Percentiles rank a stretch among this genome's conserved stretches.
Conservation (phyloP, 2,329 filamentous ascomycete genomes). For the Fusarium domesticum region DNA sequence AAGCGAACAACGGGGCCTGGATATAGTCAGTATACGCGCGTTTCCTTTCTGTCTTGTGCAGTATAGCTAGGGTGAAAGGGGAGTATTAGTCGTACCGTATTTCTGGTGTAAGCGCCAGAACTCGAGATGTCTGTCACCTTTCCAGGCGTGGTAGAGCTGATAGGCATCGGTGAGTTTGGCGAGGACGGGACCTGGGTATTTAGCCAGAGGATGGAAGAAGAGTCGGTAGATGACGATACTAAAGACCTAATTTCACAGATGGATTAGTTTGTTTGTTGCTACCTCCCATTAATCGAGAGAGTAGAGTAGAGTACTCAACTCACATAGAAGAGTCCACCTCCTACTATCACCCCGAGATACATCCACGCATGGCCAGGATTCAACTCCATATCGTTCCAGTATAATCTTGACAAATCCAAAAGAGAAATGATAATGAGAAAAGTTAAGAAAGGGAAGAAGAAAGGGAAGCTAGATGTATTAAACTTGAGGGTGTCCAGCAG, state of each 20-base stretch:
- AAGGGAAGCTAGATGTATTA: constrained; percentile 1
- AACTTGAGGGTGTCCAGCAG: background rate
- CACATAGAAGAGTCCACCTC: constrained; percentile 41
- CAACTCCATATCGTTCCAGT: constrained; percentile 26
- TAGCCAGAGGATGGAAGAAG: constrained; percentile 62
- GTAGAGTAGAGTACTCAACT: no score
- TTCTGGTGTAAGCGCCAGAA: constrained; percentile 67
- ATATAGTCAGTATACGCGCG: constrained; percentile 5
- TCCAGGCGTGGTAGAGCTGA: constrained; percentile 71
- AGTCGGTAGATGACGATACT: constrained; percentile 53
- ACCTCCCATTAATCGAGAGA: no score
- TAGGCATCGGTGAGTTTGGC: constrained; percentile 63
- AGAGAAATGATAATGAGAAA: background rate
- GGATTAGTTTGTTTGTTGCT: no score
- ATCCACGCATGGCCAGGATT: constrained; percentile 37
- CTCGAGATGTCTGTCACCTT: constrained; percentile 70
- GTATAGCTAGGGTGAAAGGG: no score
- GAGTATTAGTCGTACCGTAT: constrained; percentile 54
- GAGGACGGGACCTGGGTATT: constrained; percentile 62
- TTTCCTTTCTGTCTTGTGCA: no score
- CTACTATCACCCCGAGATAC: constrained; percentile 40
- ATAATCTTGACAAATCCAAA: constrained; percentile 2
- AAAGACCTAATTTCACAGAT: no score
- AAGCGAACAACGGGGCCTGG: constrained; percentile 68
- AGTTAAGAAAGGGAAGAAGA: constrained; percentile 1